Percentiles rank a stretch among this genome's conserved stretches.
Evolutionary conservation across 208 protist species (phyloP).

Genomic region (Acanthamoeba comandoni): DNA sequence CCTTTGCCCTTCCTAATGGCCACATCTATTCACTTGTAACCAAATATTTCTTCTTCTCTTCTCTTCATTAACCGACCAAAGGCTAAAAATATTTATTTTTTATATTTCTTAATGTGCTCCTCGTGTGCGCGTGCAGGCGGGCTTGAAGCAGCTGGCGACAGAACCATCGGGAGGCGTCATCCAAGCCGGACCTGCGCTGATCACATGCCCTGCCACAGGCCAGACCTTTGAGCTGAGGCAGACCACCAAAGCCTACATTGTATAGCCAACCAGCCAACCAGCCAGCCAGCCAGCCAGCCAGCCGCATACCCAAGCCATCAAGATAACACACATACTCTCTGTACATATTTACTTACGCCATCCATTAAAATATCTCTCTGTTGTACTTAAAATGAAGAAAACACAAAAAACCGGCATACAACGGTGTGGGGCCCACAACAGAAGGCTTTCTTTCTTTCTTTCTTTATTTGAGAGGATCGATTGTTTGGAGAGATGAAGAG

Average conservation of each 20-base stretch:
- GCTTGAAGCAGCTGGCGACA: background rate
- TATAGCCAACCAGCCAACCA: too few species aligned
- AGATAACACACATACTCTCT: too few species aligned
- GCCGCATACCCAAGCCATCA: too few species aligned
- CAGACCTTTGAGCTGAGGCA: constrained; percentile 5
- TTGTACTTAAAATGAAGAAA: too few species aligned
- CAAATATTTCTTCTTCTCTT: background rate
- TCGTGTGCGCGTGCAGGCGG: background rate
- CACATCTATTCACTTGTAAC: constrained; percentile 67
- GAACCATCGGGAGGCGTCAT: background rate
- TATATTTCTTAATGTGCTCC: background rate
- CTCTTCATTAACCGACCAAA: background rate
- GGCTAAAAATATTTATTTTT: background rate
- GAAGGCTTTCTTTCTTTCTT: too few species aligned
- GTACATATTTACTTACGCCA: too few species aligned
- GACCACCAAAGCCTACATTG: constrained; percentile 49
- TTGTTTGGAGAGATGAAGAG: too few species aligned
- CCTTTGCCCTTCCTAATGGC: constrained; percentile 77
- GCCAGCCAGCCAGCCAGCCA: too few species aligned
- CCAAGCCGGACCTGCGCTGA: background rate
- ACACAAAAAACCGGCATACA: too few species aligned
- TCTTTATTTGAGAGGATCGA: too few species aligned
- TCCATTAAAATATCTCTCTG: too few species aligned
- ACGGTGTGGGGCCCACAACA: too few species aligned
- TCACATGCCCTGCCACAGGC: constrained; percentile 15